These are phyloP conservation scores for Aegilops bicornis DNA, from an alignment of 176 grass and related monocot genomes.

Conservation along the genomic window DNA sequence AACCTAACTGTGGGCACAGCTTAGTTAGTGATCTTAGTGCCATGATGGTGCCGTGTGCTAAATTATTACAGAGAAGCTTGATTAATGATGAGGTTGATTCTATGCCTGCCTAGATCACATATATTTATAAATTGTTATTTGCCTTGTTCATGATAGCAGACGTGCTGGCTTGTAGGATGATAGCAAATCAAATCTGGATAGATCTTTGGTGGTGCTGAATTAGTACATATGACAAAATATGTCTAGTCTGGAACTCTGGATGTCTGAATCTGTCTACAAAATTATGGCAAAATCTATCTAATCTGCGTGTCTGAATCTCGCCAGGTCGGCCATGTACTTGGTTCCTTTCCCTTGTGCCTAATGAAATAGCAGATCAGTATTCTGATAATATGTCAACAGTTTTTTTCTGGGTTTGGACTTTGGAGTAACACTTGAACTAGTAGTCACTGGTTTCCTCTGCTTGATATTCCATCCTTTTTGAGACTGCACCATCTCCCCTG, in stretches of 20 bases:
- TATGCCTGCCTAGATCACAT: background rate
- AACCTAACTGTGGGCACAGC: too few species aligned
- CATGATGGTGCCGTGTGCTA: background rate
- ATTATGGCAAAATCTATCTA: conserved; percentile 14
- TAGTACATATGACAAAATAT: background rate
- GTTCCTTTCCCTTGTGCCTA: background rate
- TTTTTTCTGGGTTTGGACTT: background rate
- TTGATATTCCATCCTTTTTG: background rate
- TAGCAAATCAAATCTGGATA: conserved; percentile 13
- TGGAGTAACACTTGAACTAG: background rate
- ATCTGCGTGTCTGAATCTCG: background rate
- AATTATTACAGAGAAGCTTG: conserved; percentile 6
- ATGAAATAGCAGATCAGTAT: too few species aligned
- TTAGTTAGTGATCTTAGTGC: too few species aligned
- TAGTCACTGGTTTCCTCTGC: background rate
- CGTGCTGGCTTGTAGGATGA: background rate
- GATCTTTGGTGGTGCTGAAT: background rate
- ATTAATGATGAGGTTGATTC: conserved; percentile 3
- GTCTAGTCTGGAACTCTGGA: conserved; percentile 12
- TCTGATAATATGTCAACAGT: background rate
- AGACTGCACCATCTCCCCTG: background rate
- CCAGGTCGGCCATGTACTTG: background rate
- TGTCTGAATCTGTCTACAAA: background rate
- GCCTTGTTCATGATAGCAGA: background rate
- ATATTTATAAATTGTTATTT: background rate